Evolutionary conservation across 2,329 filamentous ascomycete species (phyloP).

Genomic region (Allantophomopsis lycopodina): DNA sequence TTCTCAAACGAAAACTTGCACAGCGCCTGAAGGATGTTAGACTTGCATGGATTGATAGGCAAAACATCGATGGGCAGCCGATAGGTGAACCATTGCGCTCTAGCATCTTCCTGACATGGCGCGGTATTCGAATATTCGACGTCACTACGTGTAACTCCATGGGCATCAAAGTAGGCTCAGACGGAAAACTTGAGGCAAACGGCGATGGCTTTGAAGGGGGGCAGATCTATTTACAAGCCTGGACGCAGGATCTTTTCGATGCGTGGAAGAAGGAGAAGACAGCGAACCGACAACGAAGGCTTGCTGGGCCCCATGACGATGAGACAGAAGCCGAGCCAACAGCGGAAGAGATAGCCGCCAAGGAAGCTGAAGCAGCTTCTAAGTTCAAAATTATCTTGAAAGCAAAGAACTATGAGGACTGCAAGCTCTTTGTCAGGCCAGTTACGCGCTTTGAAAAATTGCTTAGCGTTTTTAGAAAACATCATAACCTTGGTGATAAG

Average conservation of each 20-base stretch:
- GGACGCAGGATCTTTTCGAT: slow-evolving; percentile 51
- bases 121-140: slow-evolving; percentile 57
- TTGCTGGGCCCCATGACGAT: slow-evolving; percentile 5
- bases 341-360: slow-evolving; percentile 2
- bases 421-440: slow-evolving; percentile 34
- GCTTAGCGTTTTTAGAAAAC: slow-evolving; percentile 43
- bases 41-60: slow-evolving; percentile 53
- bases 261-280: slow-evolving; percentile 13
- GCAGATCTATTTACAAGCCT: slow-evolving; percentile 63
- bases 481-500: slow-evolving; percentile 35
- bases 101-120: slow-evolving; percentile 68
- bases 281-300: slow-evolving; percentile 2
- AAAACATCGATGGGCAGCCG: slow-evolving; percentile 30
- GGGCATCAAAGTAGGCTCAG: slow-evolving; percentile 36
- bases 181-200: slow-evolving; percentile 13
- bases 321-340: slow-evolving; percentile 6
- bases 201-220: slow-evolving; percentile 32
- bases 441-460: slow-evolving; percentile 49
- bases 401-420: slow-evolving; percentile 32
- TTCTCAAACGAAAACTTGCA: slow-evolving; percentile 52
- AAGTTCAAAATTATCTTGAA: slow-evolving; percentile 39
- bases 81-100: slow-evolving; percentile 27
- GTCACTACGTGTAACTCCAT: slow-evolving; percentile 60
- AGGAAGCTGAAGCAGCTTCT: slow-evolving; percentile 12
- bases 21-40: slow-evolving; percentile 56